Evolutionary conservation across 2,329 filamentous ascomycete species (phyloP).

Genomic region (Ilyonectria mors-panacis): DNA sequence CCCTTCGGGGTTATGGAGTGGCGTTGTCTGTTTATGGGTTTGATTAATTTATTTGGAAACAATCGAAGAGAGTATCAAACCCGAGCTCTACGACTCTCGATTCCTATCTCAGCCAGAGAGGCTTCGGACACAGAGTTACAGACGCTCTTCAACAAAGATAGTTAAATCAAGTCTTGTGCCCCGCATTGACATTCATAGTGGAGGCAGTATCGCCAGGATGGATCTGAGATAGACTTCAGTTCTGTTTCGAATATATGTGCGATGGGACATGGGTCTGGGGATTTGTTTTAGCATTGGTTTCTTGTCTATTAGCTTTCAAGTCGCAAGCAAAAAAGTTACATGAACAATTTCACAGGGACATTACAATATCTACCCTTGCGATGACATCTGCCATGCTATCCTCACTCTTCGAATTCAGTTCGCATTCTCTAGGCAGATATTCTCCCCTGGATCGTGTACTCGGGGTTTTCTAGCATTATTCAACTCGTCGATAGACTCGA

Average conservation of each 20-base stretch:
- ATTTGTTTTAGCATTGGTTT: background rate
- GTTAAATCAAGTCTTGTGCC: background rate
- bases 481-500: too few relatives aligned
- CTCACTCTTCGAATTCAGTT: too few relatives aligned
- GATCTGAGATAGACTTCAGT: background rate
- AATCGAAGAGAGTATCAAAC: constrained; percentile 23
- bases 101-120: constrained; percentile 3
- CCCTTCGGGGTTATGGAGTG: constrained; percentile 46
- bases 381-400: too few relatives aligned
- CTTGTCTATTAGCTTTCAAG: background rate
- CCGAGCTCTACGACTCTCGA: background rate
- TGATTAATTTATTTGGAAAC: constrained; percentile 26
- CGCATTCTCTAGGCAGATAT: too few relatives aligned
- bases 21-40: constrained; percentile 45
- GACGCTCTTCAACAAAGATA: background rate
- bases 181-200: background rate
- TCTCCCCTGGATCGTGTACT: too few relatives aligned
- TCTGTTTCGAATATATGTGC: background rate
- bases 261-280: background rate
- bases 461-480: too few relatives aligned
- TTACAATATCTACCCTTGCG: too few relatives aligned
- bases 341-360: background rate
- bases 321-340: background rate
- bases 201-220: background rate
- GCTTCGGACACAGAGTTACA: background rate